Evolutionary conservation across 2,329 filamentous ascomycete species (phyloP), one percentile per base, ranked within the genome.

Genomic region (Metarhizium guizhouense): DNA sequence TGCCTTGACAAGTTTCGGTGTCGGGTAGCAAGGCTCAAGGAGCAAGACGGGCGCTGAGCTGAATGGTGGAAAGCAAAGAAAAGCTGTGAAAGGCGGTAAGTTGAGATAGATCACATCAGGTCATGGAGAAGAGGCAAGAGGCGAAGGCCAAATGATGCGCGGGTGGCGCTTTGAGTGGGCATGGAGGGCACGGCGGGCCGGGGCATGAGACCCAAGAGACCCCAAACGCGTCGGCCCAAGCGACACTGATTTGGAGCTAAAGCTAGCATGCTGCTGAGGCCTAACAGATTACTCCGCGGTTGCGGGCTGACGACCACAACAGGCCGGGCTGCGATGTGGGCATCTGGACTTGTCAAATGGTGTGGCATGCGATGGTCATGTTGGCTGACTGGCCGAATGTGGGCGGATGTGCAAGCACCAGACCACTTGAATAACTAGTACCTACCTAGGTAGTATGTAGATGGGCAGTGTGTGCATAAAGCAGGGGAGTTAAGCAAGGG

Each of bases 151-250:
- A 45, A 14, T 13, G 38, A 40, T 40, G 20, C 42, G 32, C 42
- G 49, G 49, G 49, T 52, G 49, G 54, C 54, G 49, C 51, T 51
- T 45, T 43, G 40, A 6, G 40, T 43, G 40, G 40, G 16, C 13
- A 43, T 43, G 38, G 50, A 29, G 50, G 34, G 50, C 16, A 38
- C 6, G 36, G n/a, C n/a, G 50, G 50, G 36, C 38, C 38, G 51
- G 51, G 50, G 50, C 34, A 29, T 52, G 50, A 7, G n/a, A 52
- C 51, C 38, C 51, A 45, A 43, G 20, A n/a, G 30, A 25, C 42
- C 14, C 18, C 13, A 18, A n/a, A 25, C 25, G 25, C 25, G 25
- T 25, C 25, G 25, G 25, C 25, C 25, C 25, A 25, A 25, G 25
- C 25, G 25, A 25, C 25, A 25, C 4, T 25, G 25, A 25, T 25